These are phyloP conservation scores for Sarcocystis neurona DNA, from an alignment of 169 alveolate species.

Conservation along the genomic window DNA sequence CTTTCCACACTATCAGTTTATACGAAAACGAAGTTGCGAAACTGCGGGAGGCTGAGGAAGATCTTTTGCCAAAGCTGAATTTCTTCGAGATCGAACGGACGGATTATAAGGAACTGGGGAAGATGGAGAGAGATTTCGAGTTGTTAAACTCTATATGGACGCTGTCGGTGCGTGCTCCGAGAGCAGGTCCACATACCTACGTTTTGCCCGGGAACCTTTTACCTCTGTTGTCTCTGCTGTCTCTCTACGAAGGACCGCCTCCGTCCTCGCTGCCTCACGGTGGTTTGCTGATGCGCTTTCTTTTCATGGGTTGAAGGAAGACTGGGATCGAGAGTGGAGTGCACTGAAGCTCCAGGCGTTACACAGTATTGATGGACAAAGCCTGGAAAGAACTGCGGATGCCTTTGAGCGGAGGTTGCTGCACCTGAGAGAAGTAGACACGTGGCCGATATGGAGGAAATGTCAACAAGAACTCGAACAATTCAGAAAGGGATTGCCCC, in stretches of 20 bases:
- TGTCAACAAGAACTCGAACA: constrained; percentile 68
- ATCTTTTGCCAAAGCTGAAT: constrained; percentile 59
- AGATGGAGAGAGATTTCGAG: constrained; percentile 50
- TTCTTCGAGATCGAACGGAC: constrained; percentile 63
- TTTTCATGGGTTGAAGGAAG: constrained; percentile 25
- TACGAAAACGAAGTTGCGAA: constrained; percentile 53
- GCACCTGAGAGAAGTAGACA: constrained; percentile 44
- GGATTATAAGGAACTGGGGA: constrained; percentile 54
- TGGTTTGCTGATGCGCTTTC: neutral
- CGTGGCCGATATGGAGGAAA: constrained; percentile 69
- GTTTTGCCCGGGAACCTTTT: neutral
- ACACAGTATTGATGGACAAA: constrained; percentile 43
- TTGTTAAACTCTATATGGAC: constrained; percentile 61
- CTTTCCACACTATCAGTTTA: constrained; percentile 55
- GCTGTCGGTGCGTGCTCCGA: constrained; percentile 32
- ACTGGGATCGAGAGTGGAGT: constrained; percentile 65
- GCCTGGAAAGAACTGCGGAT: constrained; percentile 43
- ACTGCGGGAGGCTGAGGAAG: constrained; percentile 54
- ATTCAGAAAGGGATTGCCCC: constrained; percentile 71
- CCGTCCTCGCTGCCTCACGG: neutral
- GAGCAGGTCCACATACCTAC: too few species aligned
- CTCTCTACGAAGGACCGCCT: neutral
- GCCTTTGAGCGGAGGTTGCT: constrained; percentile 48
- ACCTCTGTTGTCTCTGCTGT: neutral
- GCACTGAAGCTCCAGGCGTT: constrained; percentile 48